Evolutionary conservation across 148 eudicot species (phyloP), one percentile per base, ranked within the genome.

Genomic region (Rhododendron kiyosumense): DNA sequence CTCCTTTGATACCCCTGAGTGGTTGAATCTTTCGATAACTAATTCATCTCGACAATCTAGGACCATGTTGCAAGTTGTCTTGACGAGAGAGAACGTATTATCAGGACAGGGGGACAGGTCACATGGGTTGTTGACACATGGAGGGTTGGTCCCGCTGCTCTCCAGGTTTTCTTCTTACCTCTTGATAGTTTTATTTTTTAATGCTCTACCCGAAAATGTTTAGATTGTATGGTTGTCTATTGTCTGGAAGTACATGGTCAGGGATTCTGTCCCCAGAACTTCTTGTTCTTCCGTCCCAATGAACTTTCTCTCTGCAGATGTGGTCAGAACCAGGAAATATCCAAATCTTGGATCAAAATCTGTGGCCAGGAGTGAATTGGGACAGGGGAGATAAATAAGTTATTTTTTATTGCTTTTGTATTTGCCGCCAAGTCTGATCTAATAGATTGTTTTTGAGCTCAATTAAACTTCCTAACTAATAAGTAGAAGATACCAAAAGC

Each of bases 111-210:
- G 34, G 98, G 96, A 75, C 87, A 91, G 85, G 98, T 97, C 82
- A 89, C 92, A 91, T 97, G 96, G 98, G 94, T 88, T 90, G 88
- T 95, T 46, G 99, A 97, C 85, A 94, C 98, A 18, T 97, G 98
- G 99, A 94, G 99, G 93, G 95, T 97, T 87, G 99, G 99, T 86
- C 87, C 89, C 26, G 95, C 98, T 67, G 98, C 96, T 89, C 95
- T 97, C 78, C 98, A 97, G 98, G 99, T 96, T 88, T 59, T 69
- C 49, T 49, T 86, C 81, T 83, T 45, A 41, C 26, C 38, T 61
- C 45, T 26, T 26, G 5, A 30, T 76, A 28, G 14, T 76, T 75
- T n/a, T 86, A 41, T 71, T 13, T 71, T 32, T 73, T 59, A 32
- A 69, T 78, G 20, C 87, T 67, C 5, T 36, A 38, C 79, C 46